Conservation (phyloP, 768 basidiomycete genomes). For the Nevesoporus exiguus region DNA sequence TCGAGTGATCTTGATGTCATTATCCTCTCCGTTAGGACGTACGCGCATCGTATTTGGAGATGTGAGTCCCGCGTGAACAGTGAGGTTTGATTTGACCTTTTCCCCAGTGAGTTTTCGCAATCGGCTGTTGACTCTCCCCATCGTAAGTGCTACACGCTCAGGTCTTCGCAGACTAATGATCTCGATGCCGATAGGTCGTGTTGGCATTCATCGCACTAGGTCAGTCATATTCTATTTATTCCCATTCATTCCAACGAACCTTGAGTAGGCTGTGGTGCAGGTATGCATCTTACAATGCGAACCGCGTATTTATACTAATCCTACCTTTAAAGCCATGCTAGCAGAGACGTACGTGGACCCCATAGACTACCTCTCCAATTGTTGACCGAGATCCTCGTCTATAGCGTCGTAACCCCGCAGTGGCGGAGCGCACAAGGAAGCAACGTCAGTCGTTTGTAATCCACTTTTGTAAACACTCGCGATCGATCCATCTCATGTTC, state of each 20-base stretch:
- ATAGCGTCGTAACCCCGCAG: constrained; percentile 28
- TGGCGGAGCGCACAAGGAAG: constrained; percentile 33
- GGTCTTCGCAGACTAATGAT: neutral
- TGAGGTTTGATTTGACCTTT: neutral
- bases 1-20: neutral
- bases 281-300: constrained; percentile 13
- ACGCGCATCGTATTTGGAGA: constrained; percentile 38
- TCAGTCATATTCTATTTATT: constrained; percentile 3
- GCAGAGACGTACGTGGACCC: constrained; percentile 27
- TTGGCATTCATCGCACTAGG: constrained; percentile 30
- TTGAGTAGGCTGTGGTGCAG: constrained; percentile 27
- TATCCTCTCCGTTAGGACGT: constrained; percentile 24
- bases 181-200: constrained; percentile 14
- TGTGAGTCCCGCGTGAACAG: constrained; percentile 19
- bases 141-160: constrained; percentile 24
- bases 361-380: neutral
- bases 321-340: constrained; percentile 26
- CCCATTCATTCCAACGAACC: neutral
- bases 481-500: neutral
- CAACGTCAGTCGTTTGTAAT: constrained; percentile 23
- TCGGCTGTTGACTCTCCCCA: constrained; percentile 28
- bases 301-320: neutral
- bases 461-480: neutral
- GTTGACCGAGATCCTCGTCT: neutral
- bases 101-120: constrained; percentile 32